phyloP scores from a whole-genome alignment of 495 filamentous ascomycete species.

The Neurospora sp. region DNA sequence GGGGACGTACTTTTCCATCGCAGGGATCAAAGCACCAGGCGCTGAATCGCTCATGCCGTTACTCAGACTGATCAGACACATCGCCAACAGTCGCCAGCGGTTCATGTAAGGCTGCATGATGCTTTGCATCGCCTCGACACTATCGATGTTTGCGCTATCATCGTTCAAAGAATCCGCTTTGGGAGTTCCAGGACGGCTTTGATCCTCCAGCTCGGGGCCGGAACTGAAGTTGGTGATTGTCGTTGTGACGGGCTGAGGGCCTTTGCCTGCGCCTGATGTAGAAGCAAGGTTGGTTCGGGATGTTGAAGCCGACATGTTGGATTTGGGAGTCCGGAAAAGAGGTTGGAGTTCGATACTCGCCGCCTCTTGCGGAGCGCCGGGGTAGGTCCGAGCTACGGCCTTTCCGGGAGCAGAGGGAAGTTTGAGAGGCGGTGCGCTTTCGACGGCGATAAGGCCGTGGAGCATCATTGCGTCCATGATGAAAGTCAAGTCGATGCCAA shows the following conservation, averaged over 20 bases:
- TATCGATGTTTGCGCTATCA: background rate
- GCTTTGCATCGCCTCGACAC: slow-evolving; percentile 11
- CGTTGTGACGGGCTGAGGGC: slow-evolving; percentile 12
- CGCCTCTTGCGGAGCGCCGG: slow-evolving; percentile 23
- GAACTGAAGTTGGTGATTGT: background rate
- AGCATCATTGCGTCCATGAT: background rate
- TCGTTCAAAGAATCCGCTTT: slow-evolving; percentile 28
- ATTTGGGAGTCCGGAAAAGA: slow-evolving; percentile 1
- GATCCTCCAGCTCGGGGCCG: slow-evolving; percentile 13
- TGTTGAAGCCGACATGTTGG: slow-evolving; percentile 13
- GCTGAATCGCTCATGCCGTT: slow-evolving; percentile 54
- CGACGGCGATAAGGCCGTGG: background rate
- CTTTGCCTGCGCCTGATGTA: slow-evolving; percentile 22
- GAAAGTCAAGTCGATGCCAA: background rate
- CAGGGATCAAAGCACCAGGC: slow-evolving; percentile 64
- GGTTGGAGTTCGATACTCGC: slow-evolving; percentile 25
- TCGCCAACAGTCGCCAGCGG: slow-evolving; percentile 31
- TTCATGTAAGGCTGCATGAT: slow-evolving; percentile 22
- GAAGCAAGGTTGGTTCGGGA: slow-evolving; percentile 7
- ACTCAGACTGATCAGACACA: slow-evolving; percentile 43
- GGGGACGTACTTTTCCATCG: slow-evolving; percentile 44
- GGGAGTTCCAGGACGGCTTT: slow-evolving; percentile 44
- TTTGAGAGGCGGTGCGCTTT: background rate
- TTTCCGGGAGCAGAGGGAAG: slow-evolving; percentile 21
- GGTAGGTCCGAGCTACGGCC: slow-evolving; percentile 27